Percentiles rank a stretch among this genome's conserved stretches.
These are phyloP conservation scores for Fusarium compactum DNA, from an alignment of 2,329 filamentous ascomycete species.

Conservation along the genomic window DNA sequence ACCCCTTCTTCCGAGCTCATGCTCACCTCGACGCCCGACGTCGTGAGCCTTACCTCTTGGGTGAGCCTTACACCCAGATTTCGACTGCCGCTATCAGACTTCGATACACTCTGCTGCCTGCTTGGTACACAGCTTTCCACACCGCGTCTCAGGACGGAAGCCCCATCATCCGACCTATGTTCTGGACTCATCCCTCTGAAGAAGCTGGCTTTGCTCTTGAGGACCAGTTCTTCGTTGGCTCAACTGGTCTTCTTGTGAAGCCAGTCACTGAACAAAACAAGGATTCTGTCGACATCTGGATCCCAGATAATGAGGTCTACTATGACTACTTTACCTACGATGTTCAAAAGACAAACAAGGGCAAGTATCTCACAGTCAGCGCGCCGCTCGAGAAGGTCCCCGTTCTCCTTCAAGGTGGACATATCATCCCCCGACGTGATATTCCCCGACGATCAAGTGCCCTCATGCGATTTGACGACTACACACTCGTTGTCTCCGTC, in stretches of 20 bases:
- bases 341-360: slow-evolving; percentile 75
- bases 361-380: slow-evolving; percentile 75
- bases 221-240: slow-evolving; percentile 92
- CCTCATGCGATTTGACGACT: slow-evolving; percentile 94
- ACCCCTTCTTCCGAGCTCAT: slow-evolving; percentile 97
- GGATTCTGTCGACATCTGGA: slow-evolving; percentile 80
- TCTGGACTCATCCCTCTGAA: slow-evolving; percentile 88
- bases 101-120: slow-evolving; percentile 88
- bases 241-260: slow-evolving; percentile 90
- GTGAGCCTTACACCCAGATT: slow-evolving; percentile 86
- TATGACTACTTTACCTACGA: slow-evolving; percentile 96
- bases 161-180: slow-evolving; percentile 91
- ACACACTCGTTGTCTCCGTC: slow-evolving; percentile 84
- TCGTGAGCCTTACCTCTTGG: slow-evolving; percentile 89
- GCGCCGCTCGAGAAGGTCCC: slow-evolving; percentile 90
- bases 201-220: slow-evolving; percentile 90
- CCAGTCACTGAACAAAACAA: slow-evolving; percentile 85
- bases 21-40: slow-evolving; percentile 96
- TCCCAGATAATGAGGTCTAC: slow-evolving; percentile 89
- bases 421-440: slow-evolving; percentile 92
- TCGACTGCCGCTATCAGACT: slow-evolving; percentile 89
- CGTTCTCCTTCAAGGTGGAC: slow-evolving; percentile 90
- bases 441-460: slow-evolving; percentile 85
- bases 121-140: slow-evolving; percentile 98
- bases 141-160: slow-evolving; percentile 84